These are phyloP conservation scores for Trichosporon sp. DNA, from an alignment of 1,284 basidiomycete genomes.

Conservation along the genomic window DNA sequence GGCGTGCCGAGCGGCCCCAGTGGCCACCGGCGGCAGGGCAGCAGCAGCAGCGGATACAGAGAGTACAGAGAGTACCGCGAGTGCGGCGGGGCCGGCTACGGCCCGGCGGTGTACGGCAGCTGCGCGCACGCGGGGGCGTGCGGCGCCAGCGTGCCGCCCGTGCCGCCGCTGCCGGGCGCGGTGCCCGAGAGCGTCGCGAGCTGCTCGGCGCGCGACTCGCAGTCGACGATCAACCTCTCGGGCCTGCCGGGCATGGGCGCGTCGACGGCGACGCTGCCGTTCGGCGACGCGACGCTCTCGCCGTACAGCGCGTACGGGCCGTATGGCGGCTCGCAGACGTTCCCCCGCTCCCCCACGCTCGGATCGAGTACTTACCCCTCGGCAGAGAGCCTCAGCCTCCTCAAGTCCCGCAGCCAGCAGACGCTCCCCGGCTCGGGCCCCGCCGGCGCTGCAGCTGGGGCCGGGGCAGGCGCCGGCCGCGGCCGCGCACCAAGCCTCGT, in stretches of 20 bases:
- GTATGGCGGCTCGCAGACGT: background rate
- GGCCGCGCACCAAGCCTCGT: constrained; percentile 12
- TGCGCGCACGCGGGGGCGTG: background rate
- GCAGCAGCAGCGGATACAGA: background rate
- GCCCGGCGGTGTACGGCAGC: background rate
- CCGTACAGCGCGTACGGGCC: background rate
- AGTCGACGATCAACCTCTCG: background rate
- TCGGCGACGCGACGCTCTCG: background rate
- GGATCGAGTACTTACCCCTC: background rate
- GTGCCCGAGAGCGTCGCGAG: background rate
- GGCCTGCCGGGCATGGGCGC: background rate
- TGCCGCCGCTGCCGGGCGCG: background rate
- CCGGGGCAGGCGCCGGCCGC: too few relatives aligned
- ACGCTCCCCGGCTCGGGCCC: background rate
- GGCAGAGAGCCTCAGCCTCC: background rate
- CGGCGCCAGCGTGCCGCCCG: background rate
- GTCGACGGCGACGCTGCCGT: background rate
- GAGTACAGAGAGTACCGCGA: background rate
- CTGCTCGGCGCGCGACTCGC: background rate
- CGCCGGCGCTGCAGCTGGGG: too few relatives aligned
- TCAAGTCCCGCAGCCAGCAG: background rate
- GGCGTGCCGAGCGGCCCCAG: background rate
- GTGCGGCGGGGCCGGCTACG: background rate
- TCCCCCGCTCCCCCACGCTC: background rate
- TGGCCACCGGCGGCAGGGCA: background rate